Base-by-base conservation (phyloP, 2,329 filamentous ascomycete genomes). In the Clarireedia paspali region DNA sequence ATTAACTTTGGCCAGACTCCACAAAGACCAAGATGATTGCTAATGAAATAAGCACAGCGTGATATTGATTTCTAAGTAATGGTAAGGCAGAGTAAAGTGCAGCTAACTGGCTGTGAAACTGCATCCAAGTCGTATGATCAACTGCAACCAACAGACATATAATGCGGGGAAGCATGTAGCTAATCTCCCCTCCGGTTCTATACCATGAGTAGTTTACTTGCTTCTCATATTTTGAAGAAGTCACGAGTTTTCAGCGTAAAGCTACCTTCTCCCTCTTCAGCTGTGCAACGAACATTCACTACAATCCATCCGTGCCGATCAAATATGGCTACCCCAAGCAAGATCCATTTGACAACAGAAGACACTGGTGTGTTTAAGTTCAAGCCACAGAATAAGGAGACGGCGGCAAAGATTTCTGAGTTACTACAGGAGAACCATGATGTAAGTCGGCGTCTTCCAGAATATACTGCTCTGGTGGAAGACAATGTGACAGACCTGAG, bases 351-450 rank as follows among this genome's bases (percentile, higher is more conserved):
- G 52, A 66, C 69, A 4, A 67, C 75, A 1, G 68, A 75, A 2
- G 74, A 82, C 53, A 77, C 76, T 0, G 82, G 81, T 4, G 66
- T 83, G 6, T 72, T 77, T 61, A 69, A 69, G 6, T 71, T 76
- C 42, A 81, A 67, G 79, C 74, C 2, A 71, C 79, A 2, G 82
- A 83, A 36, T 44, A 4, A 17, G 7, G 40, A 44, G 5, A 78
- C 84, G 0, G 87, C 89, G 0, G 72, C 74, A 40, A 84, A 75
- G 57, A 77, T 80, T 0, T 85, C 83, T 3, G 75, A 87, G 60
- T 71, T 95, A 4, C 73, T 96, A 17, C 88, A 95, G 67, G 74
- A 84, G 56, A 91, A 96, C 66, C 78, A 94, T 61, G 80, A 83
- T 72, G 74, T 78, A 17, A 51, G 49, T 9, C 10, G 10, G 10